Conservation (phyloP, 2,329 filamentous ascomycete species). For the Cordyceps cateniannulata region DNA sequence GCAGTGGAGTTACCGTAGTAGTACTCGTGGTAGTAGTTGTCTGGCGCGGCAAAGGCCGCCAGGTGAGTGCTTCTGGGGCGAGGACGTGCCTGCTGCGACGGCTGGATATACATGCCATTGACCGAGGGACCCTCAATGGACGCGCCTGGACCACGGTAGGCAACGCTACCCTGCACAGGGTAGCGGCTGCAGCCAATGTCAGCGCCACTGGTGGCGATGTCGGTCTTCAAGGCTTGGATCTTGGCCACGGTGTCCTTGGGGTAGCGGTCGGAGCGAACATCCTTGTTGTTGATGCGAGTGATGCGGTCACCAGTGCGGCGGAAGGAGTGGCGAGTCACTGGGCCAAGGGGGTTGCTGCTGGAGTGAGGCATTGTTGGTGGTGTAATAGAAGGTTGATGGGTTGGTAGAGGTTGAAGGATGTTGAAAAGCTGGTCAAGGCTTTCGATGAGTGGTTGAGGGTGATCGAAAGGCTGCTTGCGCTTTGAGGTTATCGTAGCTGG, state of each 20-base stretch:
- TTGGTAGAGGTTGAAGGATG: not conserved
- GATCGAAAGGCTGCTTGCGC: not conserved
- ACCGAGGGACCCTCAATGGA: not conserved
- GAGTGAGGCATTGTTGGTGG: not conserved
- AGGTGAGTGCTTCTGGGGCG: too few relatives aligned
- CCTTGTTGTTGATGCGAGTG: not conserved
- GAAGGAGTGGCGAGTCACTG: not conserved
- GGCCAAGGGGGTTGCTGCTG: not conserved
- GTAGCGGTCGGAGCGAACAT: not conserved
- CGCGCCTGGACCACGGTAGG: not conserved
- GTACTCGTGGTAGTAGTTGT: too few relatives aligned
- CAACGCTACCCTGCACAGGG: not conserved
- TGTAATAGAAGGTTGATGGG: not conserved
- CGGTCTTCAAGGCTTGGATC: not conserved
- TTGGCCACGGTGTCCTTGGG: not conserved
- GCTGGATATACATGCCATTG: not conserved
- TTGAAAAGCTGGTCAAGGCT: not conserved
- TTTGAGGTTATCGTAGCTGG: too few relatives aligned
- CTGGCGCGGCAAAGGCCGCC: too few relatives aligned
- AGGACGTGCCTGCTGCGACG: too few relatives aligned
- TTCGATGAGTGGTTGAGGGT: too few relatives aligned
- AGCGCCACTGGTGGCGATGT: not conserved
- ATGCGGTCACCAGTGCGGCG: not conserved
- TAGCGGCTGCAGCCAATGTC: not conserved
- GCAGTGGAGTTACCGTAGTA: too few relatives aligned